Evolutionary conservation across 2,329 filamentous ascomycete species (phyloP).

Genomic region (Diaporthe citrichinensis): DNA sequence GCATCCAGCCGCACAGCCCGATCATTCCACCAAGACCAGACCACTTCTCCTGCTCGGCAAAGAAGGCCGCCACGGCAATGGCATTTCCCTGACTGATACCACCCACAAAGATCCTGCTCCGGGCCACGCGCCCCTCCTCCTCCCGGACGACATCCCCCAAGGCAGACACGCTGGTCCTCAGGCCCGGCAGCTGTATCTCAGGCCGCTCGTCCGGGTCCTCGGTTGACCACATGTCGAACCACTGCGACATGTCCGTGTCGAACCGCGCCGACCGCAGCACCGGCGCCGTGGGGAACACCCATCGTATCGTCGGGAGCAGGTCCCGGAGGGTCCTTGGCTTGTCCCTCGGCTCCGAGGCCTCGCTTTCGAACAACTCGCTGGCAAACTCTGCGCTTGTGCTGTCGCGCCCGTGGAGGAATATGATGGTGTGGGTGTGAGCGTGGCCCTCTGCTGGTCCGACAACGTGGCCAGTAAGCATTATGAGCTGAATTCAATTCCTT

Average conservation of each 20-base stretch:
- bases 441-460: not conserved
- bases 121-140: not conserved
- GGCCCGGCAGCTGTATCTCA: slow-evolving; percentile 30
- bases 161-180: not conserved
- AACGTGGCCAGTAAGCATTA: not conserved
- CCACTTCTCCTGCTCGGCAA: not conserved
- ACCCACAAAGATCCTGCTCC: slow-evolving; percentile 27
- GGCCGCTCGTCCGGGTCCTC: slow-evolving; percentile 57
- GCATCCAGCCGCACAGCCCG: slow-evolving; percentile 37
- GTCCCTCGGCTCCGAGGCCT: slow-evolving; percentile 45
- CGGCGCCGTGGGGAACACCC: slow-evolving; percentile 50
- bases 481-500: not conserved
- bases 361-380: slow-evolving; percentile 56
- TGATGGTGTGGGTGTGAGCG: slow-evolving; percentile 59
- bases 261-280: slow-evolving; percentile 44
- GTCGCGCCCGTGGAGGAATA: slow-evolving; percentile 62
- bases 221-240: slow-evolving; percentile 62
- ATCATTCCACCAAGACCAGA: slow-evolving; percentile 5
- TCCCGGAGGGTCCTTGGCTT: slow-evolving; percentile 45
- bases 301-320: slow-evolving; percentile 45
- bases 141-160: not conserved
- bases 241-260: slow-evolving; percentile 42
- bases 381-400: slow-evolving; percentile 57
- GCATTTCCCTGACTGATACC: slow-evolving; percentile 40
- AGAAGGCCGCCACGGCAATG: slow-evolving; percentile 17